Evolutionary conservation across 2,329 filamentous ascomycete species (phyloP), one percentile per base, ranked within the genome.

Genomic region (Sporothrix phasma): DNA sequence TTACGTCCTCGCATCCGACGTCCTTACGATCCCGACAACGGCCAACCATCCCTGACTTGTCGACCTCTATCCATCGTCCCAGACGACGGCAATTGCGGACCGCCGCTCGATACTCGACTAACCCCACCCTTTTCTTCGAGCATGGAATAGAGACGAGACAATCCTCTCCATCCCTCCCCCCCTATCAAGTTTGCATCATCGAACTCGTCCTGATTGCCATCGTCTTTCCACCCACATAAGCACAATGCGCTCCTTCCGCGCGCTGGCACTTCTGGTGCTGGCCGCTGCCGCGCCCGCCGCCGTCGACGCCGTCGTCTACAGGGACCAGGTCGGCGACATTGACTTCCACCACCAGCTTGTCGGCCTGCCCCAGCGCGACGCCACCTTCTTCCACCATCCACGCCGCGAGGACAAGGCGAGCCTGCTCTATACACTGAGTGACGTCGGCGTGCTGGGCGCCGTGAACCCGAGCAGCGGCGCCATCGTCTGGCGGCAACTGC

Each of bases 341-440:
- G 94, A 99, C 77, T 97, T 92, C 78, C 93, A 97, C 77, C 87
- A 96, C 78, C 85, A 90, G 68, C 86, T 97, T 58, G 80, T 99
- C 71, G 94, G 94, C 72, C 78, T 90, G 43, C 92, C 94, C 63
- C 88, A 88, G 74, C 80, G 84, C 73, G 85, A 90, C 67, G 89
- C 90, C 66, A 97, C 93, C 70, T 95, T 97, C 82, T 97, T 97
- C 84, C 91, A 97, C 77, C 88, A 87, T 70, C 93, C 94, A 45
- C 83, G 88, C 71, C 82, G 84, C 67, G 84, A 87, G 69, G 92
- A 93, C 67, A 91, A 90, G 75, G 92, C 92, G 41, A 93, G 90
- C 62, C 81, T 99, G 43, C 82, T 99, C 61, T 99, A 97, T 75
- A 95, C 94, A 0, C 79, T 97, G 51, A 95, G 90, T 68, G 90